Conservation (phyloP, 2,329 filamentous ascomycete genomes). For the Sporothrix pseudoabietina region DNA sequence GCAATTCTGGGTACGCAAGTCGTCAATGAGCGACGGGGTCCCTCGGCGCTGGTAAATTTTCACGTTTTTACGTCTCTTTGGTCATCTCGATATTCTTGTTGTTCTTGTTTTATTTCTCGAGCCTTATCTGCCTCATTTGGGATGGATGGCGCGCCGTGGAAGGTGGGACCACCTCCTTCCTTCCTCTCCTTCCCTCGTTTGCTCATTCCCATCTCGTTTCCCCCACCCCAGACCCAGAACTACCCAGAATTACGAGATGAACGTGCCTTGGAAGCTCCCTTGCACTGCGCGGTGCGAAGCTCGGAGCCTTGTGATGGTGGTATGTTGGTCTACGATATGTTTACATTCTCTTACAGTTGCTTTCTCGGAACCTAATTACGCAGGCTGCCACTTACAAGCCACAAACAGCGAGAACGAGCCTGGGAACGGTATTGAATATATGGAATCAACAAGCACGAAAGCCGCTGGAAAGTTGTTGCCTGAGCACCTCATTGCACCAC, state of each 20-base stretch:
- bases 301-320: neutral
- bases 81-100: neutral
- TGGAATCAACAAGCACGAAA: slow-evolving; percentile 8
- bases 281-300: neutral
- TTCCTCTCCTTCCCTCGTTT: neutral
- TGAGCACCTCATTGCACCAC: slow-evolving; percentile 9
- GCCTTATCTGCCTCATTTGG: slow-evolving; percentile 14
- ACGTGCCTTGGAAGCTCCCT: slow-evolving; percentile 9
- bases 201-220: neutral
- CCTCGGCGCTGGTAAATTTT: neutral
- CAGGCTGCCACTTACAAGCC: slow-evolving; percentile 1
- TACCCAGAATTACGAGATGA: slow-evolving; percentile 3
- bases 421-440: neutral
- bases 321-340: neutral
- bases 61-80: neutral
- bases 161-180: neutral
- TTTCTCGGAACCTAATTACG: neutral
- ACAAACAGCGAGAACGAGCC: neutral
- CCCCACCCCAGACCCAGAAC: neutral
- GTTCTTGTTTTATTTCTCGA: too few relatives aligned
- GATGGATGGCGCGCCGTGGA: slow-evolving; percentile 1
- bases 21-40: neutral
- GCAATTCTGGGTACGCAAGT: neutral
- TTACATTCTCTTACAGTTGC: neutral
- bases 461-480: neutral